A percentile compares a stretch with the other conserved stretches of the same genome.
Evolutionary conservation across 2,329 filamentous ascomycete species (phyloP).

Genomic region (Pseudogymnoascus sp.): DNA sequence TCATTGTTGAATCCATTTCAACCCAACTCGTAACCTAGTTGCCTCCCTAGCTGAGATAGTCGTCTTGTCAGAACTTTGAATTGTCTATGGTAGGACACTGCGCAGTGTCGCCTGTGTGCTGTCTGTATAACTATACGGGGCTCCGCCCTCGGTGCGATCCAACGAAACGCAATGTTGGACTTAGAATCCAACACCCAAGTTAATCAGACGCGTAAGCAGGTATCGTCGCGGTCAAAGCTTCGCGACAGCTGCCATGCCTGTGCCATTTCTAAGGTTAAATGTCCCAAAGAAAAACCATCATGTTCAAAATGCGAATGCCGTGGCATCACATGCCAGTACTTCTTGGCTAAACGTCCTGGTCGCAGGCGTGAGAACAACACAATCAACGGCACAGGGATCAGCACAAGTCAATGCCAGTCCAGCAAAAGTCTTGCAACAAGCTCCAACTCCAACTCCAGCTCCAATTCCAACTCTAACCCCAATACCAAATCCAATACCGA

Average conservation of each 20-base stretch:
- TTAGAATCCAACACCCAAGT: not conserved
- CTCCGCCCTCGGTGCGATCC: not conserved
- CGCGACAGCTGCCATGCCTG: conserved; percentile 34
- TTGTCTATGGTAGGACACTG: not conserved
- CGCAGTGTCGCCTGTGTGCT: not conserved
- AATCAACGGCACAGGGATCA: not conserved
- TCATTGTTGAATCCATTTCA: not conserved
- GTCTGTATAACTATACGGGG: conserved; percentile 2
- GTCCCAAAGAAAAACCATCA: conserved; percentile 30
- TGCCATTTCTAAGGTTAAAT: conserved; percentile 32
- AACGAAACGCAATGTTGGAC: not conserved
- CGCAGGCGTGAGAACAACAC: conserved; percentile 19
- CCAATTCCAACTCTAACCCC: not conserved
- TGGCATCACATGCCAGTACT: conserved; percentile 28
- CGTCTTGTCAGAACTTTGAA: not conserved
- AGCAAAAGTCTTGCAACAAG: not conserved
- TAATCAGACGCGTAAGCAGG: not conserved
- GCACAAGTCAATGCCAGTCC: not conserved
- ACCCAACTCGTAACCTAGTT: not conserved
- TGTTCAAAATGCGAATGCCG: conserved; percentile 31
- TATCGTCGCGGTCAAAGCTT: conserved; percentile 22
- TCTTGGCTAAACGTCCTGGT: conserved; percentile 27
- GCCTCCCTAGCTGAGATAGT: not conserved
- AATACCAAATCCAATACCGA: not conserved
- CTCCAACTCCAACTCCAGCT: not conserved